These are phyloP conservation scores for Byssothecium circinans DNA, from an alignment of 2,329 filamentous ascomycete species.

Conservation along the genomic window DNA sequence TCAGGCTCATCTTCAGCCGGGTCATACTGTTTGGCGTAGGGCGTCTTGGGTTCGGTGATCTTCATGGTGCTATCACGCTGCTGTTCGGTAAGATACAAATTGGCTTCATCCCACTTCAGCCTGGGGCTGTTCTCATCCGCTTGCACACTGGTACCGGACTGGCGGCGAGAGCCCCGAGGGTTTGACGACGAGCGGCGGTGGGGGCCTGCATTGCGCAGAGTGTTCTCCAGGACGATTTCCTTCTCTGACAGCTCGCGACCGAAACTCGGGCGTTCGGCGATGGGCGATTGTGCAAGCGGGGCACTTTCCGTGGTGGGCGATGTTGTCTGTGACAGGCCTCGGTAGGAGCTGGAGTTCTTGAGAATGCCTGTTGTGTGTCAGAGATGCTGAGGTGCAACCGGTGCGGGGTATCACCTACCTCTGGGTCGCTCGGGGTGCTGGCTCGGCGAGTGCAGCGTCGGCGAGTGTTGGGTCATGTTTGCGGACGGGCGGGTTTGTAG, in stretches of 20 bases:
- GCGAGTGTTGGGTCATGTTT: slow-evolving; percentile 41
- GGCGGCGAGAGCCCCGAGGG: slow-evolving; percentile 71
- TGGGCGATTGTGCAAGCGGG: slow-evolving; percentile 30
- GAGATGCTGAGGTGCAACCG: neutral
- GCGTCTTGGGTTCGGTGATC: slow-evolving; percentile 97
- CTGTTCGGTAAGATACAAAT: slow-evolving; percentile 95
- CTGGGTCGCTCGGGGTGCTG: slow-evolving; percentile 49
- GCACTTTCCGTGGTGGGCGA: slow-evolving; percentile 49
- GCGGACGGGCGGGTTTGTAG: slow-evolving; percentile 6
- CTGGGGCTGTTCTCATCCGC: slow-evolving; percentile 67
- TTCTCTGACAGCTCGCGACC: slow-evolving; percentile 68
- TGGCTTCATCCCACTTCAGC: slow-evolving; percentile 98
- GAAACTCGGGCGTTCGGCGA: slow-evolving; percentile 45
- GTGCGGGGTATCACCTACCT: slow-evolving; percentile 33
- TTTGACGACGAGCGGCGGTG: slow-evolving; percentile 80
- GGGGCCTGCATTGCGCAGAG: slow-evolving; percentile 88
- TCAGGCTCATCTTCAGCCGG: slow-evolving; percentile 84
- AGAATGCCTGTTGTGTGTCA: slow-evolving; percentile 72
- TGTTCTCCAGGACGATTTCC: slow-evolving; percentile 92
- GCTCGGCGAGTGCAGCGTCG: slow-evolving; percentile 37
- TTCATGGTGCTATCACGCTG: slow-evolving; percentile 97
- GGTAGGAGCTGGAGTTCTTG: slow-evolving; percentile 76
- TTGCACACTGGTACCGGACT: slow-evolving; percentile 58
- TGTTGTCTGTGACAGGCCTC: slow-evolving; percentile 50
- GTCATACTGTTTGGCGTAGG: slow-evolving; percentile 90